Conservation (phyloP, 306 rosid genomes). For the Abrus precatorius region DNA sequence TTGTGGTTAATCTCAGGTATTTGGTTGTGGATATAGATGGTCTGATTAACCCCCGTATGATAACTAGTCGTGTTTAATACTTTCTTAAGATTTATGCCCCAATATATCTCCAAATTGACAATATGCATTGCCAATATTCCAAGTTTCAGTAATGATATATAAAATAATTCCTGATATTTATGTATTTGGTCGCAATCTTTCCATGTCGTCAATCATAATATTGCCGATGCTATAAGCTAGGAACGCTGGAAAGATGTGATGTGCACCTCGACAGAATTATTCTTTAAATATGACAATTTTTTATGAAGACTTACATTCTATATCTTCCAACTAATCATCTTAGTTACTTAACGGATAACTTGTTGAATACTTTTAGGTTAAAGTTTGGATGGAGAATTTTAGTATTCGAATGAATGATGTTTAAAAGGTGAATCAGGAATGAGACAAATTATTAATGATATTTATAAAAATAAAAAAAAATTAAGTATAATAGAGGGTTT, state of each 20-base stretch:
- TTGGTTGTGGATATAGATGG: slow-evolving; percentile 44
- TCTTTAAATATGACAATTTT: neutral
- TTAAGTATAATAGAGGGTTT: too few species aligned
- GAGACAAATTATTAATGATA: too few species aligned
- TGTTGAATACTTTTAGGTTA: too few species aligned
- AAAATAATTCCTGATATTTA: neutral
- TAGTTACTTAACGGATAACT: neutral
- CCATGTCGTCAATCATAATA: neutral
- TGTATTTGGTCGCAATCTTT: neutral
- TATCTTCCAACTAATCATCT: neutral
- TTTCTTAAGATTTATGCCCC: slow-evolving; percentile 7
- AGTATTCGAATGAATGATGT: too few species aligned
- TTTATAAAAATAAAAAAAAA: too few species aligned
- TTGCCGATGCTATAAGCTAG: neutral
- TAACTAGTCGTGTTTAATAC: slow-evolving; percentile 18
- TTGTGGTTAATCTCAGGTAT: slow-evolving; percentile 52
- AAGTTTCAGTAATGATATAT: neutral
- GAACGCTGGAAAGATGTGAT: neutral
- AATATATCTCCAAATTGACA: slow-evolving; percentile 32
- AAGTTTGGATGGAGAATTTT: too few species aligned
- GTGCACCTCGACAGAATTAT: neutral
- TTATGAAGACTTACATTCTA: neutral
- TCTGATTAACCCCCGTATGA: slow-evolving; percentile 43
- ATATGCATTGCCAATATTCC: neutral
- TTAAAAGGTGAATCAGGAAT: too few species aligned